These are phyloP conservation scores for Saccharomyces jurei DNA, from an alignment of 805 yeast genomes.

Conservation along the genomic window DNA sequence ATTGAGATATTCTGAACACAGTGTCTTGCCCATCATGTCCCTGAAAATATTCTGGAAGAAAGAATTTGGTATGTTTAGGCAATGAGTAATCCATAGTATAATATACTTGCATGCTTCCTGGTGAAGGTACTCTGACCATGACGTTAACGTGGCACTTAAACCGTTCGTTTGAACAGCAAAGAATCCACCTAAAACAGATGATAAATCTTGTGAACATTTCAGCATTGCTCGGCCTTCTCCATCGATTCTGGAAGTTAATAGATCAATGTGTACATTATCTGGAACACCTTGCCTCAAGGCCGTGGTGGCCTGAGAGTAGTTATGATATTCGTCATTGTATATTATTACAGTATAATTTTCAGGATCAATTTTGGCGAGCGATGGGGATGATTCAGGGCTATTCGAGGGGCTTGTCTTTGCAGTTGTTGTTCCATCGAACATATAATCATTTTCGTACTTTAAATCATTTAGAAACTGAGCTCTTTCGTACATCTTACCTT, in stretches of 20 bases:
- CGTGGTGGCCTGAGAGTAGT: slow-evolving; percentile 44
- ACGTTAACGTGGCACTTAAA: slow-evolving; percentile 46
- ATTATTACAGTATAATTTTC: slow-evolving; percentile 43
- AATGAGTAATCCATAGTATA: slow-evolving; percentile 44
- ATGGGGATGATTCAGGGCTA: background rate
- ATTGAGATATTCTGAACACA: slow-evolving; percentile 29
- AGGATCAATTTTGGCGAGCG: slow-evolving; percentile 2
- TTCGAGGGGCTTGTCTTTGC: background rate
- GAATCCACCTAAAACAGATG: slow-evolving; percentile 27
- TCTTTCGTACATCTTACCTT: slow-evolving; percentile 13
- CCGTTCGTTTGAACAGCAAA: slow-evolving; percentile 40
- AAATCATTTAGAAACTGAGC: slow-evolving; percentile 15
- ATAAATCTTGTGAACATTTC: slow-evolving; percentile 27
- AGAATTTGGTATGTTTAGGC: slow-evolving; percentile 33
- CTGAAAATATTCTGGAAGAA: slow-evolving; percentile 35
- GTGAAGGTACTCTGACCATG: slow-evolving; percentile 43
- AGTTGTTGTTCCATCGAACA: slow-evolving; percentile 1
- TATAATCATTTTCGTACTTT: slow-evolving; percentile 13
- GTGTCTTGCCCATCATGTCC: slow-evolving; percentile 35
- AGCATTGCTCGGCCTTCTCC: slow-evolving; percentile 43
- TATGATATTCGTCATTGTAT: slow-evolving; percentile 78
- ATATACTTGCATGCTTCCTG: slow-evolving; percentile 40
- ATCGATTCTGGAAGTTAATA: slow-evolving; percentile 39
- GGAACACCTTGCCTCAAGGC: slow-evolving; percentile 38
- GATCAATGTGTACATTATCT: slow-evolving; percentile 28